A percentile compares a stretch with the other conserved stretches of the same genome.
Evolutionary conservation across 257 asterid genomes (phyloP).

Genomic region (Salvia hispanica): DNA sequence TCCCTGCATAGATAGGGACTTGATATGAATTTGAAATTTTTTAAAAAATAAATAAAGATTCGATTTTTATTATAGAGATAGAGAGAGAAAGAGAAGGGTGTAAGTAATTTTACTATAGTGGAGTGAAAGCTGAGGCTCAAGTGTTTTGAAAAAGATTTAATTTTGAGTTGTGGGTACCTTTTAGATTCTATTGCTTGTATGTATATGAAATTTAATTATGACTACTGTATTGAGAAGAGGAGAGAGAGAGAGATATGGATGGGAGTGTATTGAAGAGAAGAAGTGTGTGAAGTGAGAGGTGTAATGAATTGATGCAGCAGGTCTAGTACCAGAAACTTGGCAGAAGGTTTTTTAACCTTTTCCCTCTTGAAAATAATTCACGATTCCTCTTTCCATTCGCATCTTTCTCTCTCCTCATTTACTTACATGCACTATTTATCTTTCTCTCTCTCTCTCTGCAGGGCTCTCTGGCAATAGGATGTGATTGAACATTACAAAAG

Average conservation of each 20-base stretch:
- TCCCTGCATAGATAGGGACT: constrained; percentile 55
- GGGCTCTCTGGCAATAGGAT: constrained; percentile 59
- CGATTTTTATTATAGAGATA: constrained; percentile 22
- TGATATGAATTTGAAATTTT: constrained; percentile 36
- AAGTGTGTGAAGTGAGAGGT: constrained; percentile 32
- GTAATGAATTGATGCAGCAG: constrained; percentile 6
- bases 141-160: no score
- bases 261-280: constrained; percentile 23
- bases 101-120: no score
- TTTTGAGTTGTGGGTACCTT: no score
- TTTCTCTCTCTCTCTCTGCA: constrained; percentile 35
- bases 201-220: no score
- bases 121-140: no score
- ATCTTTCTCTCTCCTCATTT: constrained; percentile 31
- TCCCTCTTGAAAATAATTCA: constrained; percentile 59
- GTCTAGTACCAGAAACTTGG: constrained; percentile 35
- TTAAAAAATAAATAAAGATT: constrained; percentile 9
- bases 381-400: constrained; percentile 25
- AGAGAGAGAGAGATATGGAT: background rate
- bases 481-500: constrained; percentile 80
- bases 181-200: no score
- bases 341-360: constrained; percentile 43
- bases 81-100: no score
- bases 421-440: constrained; percentile 35
- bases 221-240: background rate